phyloP scores from a whole-genome alignment of 495 filamentous ascomycete genomes.

The Viridothelium virens region DNA sequence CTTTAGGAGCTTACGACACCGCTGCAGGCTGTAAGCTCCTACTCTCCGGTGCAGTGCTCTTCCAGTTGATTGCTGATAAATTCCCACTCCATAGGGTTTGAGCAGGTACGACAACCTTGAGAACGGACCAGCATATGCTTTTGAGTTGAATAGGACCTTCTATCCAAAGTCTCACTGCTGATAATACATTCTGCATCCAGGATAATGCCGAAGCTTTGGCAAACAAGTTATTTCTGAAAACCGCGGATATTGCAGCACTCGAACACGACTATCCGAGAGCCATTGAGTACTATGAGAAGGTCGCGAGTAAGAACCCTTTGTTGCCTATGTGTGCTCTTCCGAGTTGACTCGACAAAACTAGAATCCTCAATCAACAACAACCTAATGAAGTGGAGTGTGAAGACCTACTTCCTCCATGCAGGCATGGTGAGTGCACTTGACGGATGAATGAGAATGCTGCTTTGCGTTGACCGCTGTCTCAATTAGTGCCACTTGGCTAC shows the following conservation, averaged over 20 bases:
- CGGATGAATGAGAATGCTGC: neutral
- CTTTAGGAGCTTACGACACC: slow-evolving; percentile 68
- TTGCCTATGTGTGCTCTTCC: slow-evolving; percentile 49
- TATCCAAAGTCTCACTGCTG: neutral
- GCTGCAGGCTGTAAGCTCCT: slow-evolving; percentile 56
- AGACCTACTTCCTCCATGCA: slow-evolving; percentile 87
- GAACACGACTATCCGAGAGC: slow-evolving; percentile 73
- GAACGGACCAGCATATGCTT: neutral
- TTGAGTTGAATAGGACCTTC: neutral
- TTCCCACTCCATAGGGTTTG: neutral
- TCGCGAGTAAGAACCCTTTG: slow-evolving; percentile 52
- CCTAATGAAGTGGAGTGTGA: slow-evolving; percentile 83
- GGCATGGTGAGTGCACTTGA: slow-evolving; percentile 44
- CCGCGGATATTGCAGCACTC: slow-evolving; percentile 75
- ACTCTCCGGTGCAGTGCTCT: neutral
- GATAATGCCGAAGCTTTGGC: slow-evolving; percentile 85
- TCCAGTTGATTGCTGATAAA: neutral
- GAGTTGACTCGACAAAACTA: neutral
- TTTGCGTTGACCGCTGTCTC: neutral
- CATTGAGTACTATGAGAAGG: slow-evolving; percentile 71
- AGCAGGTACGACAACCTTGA: slow-evolving; percentile 53
- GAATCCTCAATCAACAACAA: slow-evolving; percentile 48
- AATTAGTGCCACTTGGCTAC: slow-evolving; percentile 28
- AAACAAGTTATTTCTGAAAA: slow-evolving; percentile 84
- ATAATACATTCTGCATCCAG: neutral